Evolutionary conservation across 352 stramenopile genomes (phyloP).

Genomic region (Globisporangium iwayamae): DNA sequence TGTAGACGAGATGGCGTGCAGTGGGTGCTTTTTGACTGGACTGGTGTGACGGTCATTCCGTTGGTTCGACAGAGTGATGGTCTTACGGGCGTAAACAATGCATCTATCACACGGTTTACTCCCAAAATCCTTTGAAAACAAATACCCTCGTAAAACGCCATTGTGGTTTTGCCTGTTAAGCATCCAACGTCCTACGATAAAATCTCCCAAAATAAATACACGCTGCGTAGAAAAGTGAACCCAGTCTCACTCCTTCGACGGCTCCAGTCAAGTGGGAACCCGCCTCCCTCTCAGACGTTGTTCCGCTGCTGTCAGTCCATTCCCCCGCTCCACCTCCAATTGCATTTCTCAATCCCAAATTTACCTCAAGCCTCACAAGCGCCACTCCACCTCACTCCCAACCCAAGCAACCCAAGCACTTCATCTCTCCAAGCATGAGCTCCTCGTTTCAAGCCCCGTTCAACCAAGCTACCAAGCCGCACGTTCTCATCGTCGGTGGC

Average conservation of each 20-base stretch:
- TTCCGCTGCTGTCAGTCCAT: not conserved
- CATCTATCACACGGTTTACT: not conserved
- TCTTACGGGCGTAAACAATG: not conserved
- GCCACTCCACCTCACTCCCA: not conserved
- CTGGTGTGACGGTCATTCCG: not conserved
- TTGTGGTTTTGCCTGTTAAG: too few species aligned
- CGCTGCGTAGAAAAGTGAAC: not conserved
- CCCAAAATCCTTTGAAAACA: not conserved
- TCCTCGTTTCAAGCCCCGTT: not conserved
- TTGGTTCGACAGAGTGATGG: not conserved
- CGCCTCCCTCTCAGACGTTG: not conserved
- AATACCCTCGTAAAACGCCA: not conserved
- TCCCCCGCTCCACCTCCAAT: too few species aligned
- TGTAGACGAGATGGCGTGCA: not conserved
- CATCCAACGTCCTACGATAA: too few species aligned
- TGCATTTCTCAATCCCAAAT: not conserved
- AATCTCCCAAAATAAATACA: not conserved
- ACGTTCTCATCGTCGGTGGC: constrained; percentile 43
- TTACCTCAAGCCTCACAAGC: not conserved
- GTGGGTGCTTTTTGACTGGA: too few species aligned
- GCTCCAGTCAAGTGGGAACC: not conserved
- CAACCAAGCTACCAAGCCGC: constrained; percentile 3
- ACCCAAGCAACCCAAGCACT: not conserved
- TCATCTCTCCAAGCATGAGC: not conserved
- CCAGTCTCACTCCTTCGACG: not conserved